Evolutionary conservation across 2,329 filamentous ascomycete genomes (phyloP).

Genomic region (Diaporthe vaccinii): DNA sequence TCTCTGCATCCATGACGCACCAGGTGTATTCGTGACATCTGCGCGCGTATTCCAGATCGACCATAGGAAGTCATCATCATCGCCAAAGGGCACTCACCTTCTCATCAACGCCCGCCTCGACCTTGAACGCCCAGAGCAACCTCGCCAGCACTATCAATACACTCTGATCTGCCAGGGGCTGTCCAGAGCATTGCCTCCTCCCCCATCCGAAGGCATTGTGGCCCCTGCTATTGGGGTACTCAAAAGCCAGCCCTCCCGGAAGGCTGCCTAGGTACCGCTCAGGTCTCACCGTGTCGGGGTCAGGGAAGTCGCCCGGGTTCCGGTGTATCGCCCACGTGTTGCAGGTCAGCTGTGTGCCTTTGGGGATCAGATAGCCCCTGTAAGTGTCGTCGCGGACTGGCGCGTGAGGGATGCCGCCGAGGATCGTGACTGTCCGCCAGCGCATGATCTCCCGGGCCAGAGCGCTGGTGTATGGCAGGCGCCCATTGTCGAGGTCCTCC

Average conservation of each 20-base stretch:
- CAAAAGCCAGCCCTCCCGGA: not conserved
- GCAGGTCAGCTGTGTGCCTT: constrained; percentile 17
- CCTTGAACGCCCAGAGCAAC: constrained; percentile 28
- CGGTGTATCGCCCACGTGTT: constrained; percentile 27
- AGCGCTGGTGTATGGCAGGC: constrained; percentile 14
- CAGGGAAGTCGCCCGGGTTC: constrained; percentile 16
- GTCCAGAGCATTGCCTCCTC: constrained; percentile 18
- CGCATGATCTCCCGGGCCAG: constrained; percentile 26
- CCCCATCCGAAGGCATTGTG: constrained; percentile 32
- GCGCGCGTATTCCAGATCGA: not conserved
- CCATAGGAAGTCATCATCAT: not conserved
- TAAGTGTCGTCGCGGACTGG: constrained; percentile 9
- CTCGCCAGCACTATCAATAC: constrained; percentile 26
- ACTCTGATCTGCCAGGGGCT: constrained; percentile 33
- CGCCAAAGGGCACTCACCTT: constrained; percentile 6
- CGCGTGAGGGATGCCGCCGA: constrained; percentile 14
- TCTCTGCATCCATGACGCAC: not conserved
- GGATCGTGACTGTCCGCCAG: constrained; percentile 23
- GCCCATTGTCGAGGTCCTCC: constrained; percentile 15
- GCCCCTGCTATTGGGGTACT: constrained; percentile 22
- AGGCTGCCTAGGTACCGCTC: constrained; percentile 12
- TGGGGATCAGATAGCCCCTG: constrained; percentile 7
- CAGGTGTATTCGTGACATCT: not conserved
- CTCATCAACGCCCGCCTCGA: constrained; percentile 28
- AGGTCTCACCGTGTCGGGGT: constrained; percentile 5